Conservation (phyloP, 2,329 filamentous ascomycete genomes). For the Talaromyces sp. region DNA sequence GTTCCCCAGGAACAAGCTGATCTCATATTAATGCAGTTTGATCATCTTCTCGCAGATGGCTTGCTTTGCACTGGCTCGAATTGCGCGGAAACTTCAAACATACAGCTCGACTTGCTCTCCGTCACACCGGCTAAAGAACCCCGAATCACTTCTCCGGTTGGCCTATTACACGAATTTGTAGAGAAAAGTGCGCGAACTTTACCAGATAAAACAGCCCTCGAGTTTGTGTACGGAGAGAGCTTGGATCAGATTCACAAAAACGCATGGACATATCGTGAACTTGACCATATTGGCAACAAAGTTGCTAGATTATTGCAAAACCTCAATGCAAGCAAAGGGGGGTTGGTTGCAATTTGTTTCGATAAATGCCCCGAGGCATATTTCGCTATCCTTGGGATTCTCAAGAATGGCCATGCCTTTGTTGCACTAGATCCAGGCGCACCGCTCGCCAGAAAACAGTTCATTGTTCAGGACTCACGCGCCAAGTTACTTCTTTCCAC, state of each 20-base stretch:
- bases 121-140: constrained; percentile 59
- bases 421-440: constrained; percentile 74
- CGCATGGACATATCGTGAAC: constrained; percentile 69
- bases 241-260: constrained; percentile 43
- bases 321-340: constrained; percentile 50
- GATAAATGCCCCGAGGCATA: constrained; percentile 82
- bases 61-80: constrained; percentile 44
- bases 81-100: constrained; percentile 36
- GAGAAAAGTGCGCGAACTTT: constrained; percentile 55
- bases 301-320: constrained; percentile 62
- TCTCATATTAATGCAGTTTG: constrained; percentile 67
- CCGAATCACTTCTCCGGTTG: constrained; percentile 54
- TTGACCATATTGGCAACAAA: constrained; percentile 67
- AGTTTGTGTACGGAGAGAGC: constrained; percentile 63
- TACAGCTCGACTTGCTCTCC: constrained; percentile 47
- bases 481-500: constrained; percentile 61
- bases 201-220: constrained; percentile 64
- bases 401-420: constrained; percentile 79
- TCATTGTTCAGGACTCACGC: constrained; percentile 70
- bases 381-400: constrained; percentile 73
- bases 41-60: constrained; percentile 59
- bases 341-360: constrained; percentile 72
- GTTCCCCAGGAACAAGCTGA: constrained; percentile 65
- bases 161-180: constrained; percentile 72
- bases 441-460: constrained; percentile 67